Conservation (phyloP, 225 moss, liverwort and hornwort genomes). For the Antitrichia curtipendula region DNA sequence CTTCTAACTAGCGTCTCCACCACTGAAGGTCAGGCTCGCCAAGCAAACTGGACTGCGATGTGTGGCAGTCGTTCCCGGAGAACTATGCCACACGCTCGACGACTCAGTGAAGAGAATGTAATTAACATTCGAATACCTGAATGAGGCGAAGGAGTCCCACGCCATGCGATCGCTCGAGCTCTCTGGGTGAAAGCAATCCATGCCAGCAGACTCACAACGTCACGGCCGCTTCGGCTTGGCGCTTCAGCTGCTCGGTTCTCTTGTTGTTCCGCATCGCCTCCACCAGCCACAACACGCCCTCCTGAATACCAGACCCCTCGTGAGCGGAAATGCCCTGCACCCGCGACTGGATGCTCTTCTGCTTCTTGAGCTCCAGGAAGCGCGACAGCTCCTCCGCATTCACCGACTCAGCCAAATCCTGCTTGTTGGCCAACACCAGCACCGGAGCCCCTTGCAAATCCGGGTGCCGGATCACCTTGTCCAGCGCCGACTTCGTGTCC, state of each 20-base stretch:
- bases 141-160: not conserved
- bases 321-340: conserved; percentile 85
- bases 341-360: conserved; percentile 37
- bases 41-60: not conserved
- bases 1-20: not conserved
- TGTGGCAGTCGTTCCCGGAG: not conserved
- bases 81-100: not conserved
- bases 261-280: conserved; percentile 82
- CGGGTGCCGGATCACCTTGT: conserved; percentile 79
- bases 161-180: not conserved
- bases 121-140: not conserved
- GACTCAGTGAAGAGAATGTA: not conserved
- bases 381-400: conserved; percentile 72
- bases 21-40: not conserved
- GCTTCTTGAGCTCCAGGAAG: conserved; percentile 57
- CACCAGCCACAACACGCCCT: conserved; percentile 93
- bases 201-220: conserved; percentile 29
- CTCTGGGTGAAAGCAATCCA: not conserved
- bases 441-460: conserved; percentile 93
- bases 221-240: conserved; percentile 71
- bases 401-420: conserved; percentile 74
- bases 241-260: conserved; percentile 71
- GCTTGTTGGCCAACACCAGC: conserved; percentile 88
- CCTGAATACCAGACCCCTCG: conserved; percentile 86
- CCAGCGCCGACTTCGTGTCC: conserved; percentile 81